Evolutionary conservation across 2,329 filamentous ascomycete genomes (phyloP).

Genomic region (Chaetothyriales sp.): DNA sequence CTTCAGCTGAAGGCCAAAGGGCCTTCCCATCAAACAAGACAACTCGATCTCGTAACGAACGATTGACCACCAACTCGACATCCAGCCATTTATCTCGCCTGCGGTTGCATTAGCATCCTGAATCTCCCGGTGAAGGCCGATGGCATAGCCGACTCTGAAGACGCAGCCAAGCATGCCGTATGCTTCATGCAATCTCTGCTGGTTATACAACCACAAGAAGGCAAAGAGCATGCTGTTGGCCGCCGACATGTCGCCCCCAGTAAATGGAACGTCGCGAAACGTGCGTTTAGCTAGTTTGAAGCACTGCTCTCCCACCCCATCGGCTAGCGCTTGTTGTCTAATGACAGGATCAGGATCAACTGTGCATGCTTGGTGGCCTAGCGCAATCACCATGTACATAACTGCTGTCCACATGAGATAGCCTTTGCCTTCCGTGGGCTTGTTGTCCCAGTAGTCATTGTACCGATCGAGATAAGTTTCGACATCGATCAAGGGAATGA

Average conservation of each 20-base stretch:
- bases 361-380: constrained; percentile 7
- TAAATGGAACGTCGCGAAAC: constrained; percentile 5
- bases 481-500: constrained; percentile 5
- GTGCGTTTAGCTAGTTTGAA: constrained; percentile 5
- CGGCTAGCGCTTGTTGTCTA: constrained; percentile 1
- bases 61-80: constrained; percentile 3
- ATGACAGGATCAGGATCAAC: constrained; percentile 4
- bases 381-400: constrained; percentile 9
- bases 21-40: constrained; percentile 3
- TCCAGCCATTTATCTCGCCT: constrained; percentile 4
- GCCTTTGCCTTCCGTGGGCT: constrained; percentile 6
- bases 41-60: constrained; percentile 8
- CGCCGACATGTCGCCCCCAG: constrained; percentile 7
- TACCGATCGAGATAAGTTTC: constrained; percentile 1
- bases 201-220: constrained; percentile 7
- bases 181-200: constrained; percentile 7
- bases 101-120: neutral
- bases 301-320: constrained; percentile 4
- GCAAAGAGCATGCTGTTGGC: constrained; percentile 5
- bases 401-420: constrained; percentile 6
- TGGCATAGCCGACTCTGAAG: constrained; percentile 6
- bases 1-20: constrained; percentile 2
- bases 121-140: constrained; percentile 5
- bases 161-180: constrained; percentile 6
- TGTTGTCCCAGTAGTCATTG: constrained; percentile 3